These are phyloP conservation scores for Hirsutella thompsonii DNA, from an alignment of 2,329 filamentous ascomycete species.

Conservation along the genomic window DNA sequence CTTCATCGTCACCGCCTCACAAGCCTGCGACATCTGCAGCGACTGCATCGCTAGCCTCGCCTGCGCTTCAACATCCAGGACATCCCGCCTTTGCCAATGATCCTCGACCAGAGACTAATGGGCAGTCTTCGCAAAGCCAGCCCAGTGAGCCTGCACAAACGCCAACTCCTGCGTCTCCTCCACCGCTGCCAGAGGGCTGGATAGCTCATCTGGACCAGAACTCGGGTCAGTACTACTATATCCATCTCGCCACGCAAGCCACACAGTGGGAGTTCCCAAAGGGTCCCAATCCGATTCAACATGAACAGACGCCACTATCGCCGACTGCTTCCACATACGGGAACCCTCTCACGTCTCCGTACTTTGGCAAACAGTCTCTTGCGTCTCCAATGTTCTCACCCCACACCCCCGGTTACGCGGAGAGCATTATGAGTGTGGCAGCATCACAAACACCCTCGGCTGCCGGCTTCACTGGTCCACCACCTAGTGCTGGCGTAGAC, in stretches of 20 bases:
- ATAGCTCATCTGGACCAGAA: slow-evolving; percentile 92
- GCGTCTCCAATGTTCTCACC: slow-evolving; percentile 75
- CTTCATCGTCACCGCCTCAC: slow-evolving; percentile 16
- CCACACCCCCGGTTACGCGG: slow-evolving; percentile 71
- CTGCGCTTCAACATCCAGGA: slow-evolving; percentile 43
- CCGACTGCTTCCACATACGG: slow-evolving; percentile 68
- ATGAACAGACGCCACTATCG: slow-evolving; percentile 72
- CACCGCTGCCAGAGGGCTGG: slow-evolving; percentile 93
- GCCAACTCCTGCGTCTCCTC: slow-evolving; percentile 66
- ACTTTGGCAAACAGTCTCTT: slow-evolving; percentile 43
- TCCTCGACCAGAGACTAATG: slow-evolving; percentile 39
- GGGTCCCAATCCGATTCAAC: slow-evolving; percentile 76
- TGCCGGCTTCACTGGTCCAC: slow-evolving; percentile 79
- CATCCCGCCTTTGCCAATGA: slow-evolving; percentile 93
- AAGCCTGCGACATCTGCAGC: slow-evolving; percentile 12
- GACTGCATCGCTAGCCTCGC: slow-evolving; percentile 25
- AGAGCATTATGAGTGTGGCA: slow-evolving; percentile 74
- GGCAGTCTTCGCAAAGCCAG: slow-evolving; percentile 32
- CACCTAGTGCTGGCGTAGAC: slow-evolving; percentile 77
- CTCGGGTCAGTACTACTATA: slow-evolving; percentile 98
- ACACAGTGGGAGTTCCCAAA: slow-evolving; percentile 99
- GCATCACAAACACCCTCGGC: slow-evolving; percentile 60
- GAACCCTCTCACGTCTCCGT: slow-evolving; percentile 58
- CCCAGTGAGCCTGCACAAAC: slow-evolving; percentile 21
- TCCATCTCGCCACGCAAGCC: slow-evolving; percentile 85